phyloP scores from a whole-genome alignment of 2,329 filamentous ascomycete species.

The Amauroascus niger region DNA sequence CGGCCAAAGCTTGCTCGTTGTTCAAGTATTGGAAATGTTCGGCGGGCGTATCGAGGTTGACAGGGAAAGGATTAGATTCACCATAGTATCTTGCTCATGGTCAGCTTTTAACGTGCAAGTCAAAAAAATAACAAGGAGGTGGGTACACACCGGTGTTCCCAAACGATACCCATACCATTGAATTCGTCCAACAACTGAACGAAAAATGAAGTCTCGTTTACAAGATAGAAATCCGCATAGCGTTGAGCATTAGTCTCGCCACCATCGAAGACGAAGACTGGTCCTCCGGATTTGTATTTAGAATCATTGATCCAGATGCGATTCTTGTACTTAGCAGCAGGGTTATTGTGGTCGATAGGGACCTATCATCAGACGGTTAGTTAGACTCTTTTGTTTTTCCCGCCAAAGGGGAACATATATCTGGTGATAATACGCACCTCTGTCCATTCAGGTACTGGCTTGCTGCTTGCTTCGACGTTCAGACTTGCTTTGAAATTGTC shows the following conservation, averaged over 20 bases:
- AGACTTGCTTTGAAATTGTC: not conserved
- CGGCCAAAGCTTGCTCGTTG: slow-evolving; percentile 37
- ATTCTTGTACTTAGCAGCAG: slow-evolving; percentile 45
- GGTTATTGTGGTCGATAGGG: slow-evolving; percentile 27
- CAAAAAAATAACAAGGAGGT: not conserved
- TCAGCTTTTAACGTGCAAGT: not conserved
- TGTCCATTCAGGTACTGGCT: not conserved
- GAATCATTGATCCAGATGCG: slow-evolving; percentile 47
- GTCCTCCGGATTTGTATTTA: slow-evolving; percentile 47
- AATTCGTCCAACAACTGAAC: slow-evolving; percentile 28
- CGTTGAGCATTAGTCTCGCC: slow-evolving; percentile 38
- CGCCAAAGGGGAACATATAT: not conserved
- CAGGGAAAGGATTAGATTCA: slow-evolving; percentile 31
- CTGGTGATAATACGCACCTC: not conserved
- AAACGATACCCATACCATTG: slow-evolving; percentile 32
- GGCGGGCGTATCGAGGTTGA: slow-evolving; percentile 28
- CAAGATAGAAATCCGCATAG: slow-evolving; percentile 32
- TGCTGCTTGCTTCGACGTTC: not conserved
- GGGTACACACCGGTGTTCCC: slow-evolving; percentile 35
- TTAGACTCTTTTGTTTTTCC: not conserved
- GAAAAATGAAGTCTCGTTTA: slow-evolving; percentile 26
- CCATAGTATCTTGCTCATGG: slow-evolving; percentile 33
- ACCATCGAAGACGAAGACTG: slow-evolving; percentile 41
- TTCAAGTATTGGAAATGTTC: slow-evolving; percentile 37
- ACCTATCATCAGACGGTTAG: slow-evolving; percentile 18